Conservation (phyloP, 2,329 filamentous ascomycete species). For the Zalaria sp. region DNA sequence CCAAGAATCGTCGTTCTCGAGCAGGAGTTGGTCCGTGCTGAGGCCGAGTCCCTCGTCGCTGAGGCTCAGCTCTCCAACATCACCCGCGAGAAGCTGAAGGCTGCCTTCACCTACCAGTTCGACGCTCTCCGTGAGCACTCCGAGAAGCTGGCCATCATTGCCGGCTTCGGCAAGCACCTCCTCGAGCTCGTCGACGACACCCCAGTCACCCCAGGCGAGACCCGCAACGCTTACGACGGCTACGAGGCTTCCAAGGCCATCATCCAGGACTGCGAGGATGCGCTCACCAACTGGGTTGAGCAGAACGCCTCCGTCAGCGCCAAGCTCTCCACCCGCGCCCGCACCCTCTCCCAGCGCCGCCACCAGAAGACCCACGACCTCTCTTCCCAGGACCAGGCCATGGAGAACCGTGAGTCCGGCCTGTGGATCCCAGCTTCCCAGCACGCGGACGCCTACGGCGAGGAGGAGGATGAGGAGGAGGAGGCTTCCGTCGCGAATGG, state of each 20-base stretch:
- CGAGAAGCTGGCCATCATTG: constrained; percentile 96
- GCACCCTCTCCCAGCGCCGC: constrained; percentile 75
- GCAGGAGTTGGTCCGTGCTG: constrained; percentile 94
- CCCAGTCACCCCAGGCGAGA: constrained; percentile 93
- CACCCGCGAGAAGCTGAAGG: constrained; percentile 97
- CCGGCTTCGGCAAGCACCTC: constrained; percentile 95
- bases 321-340: constrained; percentile 74
- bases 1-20: constrained; percentile 95
- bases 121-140: constrained; percentile 94
- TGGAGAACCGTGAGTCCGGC: constrained; percentile 58
- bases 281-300: constrained; percentile 91
- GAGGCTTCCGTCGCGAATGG: constrained; percentile 34
- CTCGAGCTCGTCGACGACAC: constrained; percentile 92
- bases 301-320: constrained; percentile 79
- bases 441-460: constrained; percentile 45
- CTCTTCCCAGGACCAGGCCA: constrained; percentile 65
- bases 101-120: constrained; percentile 95
- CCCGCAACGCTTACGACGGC: constrained; percentile 86
- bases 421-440: constrained; percentile 66
- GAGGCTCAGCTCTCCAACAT: constrained; percentile 99
- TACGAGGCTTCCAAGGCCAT: constrained; percentile 98
- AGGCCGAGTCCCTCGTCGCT: constrained; percentile 96
- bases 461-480: constrained; percentile 52
- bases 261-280: constrained; percentile 97
- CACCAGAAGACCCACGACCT: constrained; percentile 59